phyloP scores from a whole-genome alignment of 2,329 filamentous ascomycete species.

The Xylariales sp. region DNA sequence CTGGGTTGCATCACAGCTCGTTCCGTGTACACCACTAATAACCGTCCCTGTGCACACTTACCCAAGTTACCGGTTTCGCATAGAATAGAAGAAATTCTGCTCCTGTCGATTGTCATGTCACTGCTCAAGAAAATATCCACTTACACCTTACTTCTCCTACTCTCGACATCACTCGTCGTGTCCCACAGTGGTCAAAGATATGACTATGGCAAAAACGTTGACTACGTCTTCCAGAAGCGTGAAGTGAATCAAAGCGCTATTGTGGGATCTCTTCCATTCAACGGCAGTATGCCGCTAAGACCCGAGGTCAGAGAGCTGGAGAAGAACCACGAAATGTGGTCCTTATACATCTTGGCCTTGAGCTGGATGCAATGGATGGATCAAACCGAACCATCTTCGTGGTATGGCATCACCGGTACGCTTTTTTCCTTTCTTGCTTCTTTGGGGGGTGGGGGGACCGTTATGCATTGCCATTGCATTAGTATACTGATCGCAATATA shows the following conservation, averaged over 20 bases:
- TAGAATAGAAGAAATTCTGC: background rate
- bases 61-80: background rate
- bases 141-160: background rate
- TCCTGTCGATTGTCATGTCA: background rate
- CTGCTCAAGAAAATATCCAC: background rate
- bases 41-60: background rate
- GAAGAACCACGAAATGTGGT: conserved; percentile 62
- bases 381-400: conserved; percentile 62
- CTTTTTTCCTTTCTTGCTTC: no score
- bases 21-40: background rate
- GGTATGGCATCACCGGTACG: conserved; percentile 73
- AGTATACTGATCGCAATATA: no score
- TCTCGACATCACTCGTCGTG: background rate
- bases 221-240: conserved; percentile 34
- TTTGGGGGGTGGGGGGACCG: no score
- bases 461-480: no score
- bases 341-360: conserved; percentile 71
- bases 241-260: conserved; percentile 30
- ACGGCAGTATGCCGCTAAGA: conserved; percentile 43
- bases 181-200: conserved; percentile 26
- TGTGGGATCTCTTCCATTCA: conserved; percentile 37
- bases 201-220: conserved; percentile 46
- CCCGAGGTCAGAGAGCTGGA: conserved; percentile 65
- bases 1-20: background rate
- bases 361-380: conserved; percentile 65